These are phyloP conservation scores for Scedosporium aurantiacum DNA, from an alignment of 2,329 filamentous ascomycete species.

Conservation along the genomic window DNA sequence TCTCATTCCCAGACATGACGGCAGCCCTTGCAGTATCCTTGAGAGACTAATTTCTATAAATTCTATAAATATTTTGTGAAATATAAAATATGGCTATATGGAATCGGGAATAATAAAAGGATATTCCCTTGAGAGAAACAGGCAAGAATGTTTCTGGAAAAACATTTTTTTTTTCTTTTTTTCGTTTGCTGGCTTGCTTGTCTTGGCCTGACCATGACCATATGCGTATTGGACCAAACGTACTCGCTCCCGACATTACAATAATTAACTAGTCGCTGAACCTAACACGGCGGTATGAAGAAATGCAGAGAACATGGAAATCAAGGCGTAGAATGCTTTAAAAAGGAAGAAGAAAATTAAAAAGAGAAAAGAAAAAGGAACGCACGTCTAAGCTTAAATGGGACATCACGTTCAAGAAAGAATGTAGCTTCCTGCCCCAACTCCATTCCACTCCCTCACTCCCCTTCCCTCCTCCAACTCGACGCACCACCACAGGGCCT, in stretches of 20 bases:
- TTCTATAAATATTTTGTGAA: too few species aligned
- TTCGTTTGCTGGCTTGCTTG: too few species aligned
- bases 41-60: too few species aligned
- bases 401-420: neutral
- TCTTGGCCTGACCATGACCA: too few species aligned
- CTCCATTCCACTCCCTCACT: constrained; percentile 65
- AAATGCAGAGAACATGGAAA: neutral
- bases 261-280: neutral
- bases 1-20: too few species aligned
- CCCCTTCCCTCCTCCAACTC: constrained; percentile 81
- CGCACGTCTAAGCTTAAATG: too few species aligned
- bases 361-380: neutral
- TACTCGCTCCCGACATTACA: neutral
- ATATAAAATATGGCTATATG: neutral
- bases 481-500: constrained; percentile 95
- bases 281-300: neutral
- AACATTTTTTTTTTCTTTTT: too few species aligned
- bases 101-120: neutral
- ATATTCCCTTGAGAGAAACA: neutral
- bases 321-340: neutral
- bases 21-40: too few species aligned
- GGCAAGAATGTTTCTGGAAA: too few species aligned
- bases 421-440: constrained; percentile 57
- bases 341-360: neutral
- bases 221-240: neutral